These are phyloP conservation scores for Cylindrotheca closterium DNA, from an alignment of 108 stramenopile species.

Conservation along the genomic window DNA sequence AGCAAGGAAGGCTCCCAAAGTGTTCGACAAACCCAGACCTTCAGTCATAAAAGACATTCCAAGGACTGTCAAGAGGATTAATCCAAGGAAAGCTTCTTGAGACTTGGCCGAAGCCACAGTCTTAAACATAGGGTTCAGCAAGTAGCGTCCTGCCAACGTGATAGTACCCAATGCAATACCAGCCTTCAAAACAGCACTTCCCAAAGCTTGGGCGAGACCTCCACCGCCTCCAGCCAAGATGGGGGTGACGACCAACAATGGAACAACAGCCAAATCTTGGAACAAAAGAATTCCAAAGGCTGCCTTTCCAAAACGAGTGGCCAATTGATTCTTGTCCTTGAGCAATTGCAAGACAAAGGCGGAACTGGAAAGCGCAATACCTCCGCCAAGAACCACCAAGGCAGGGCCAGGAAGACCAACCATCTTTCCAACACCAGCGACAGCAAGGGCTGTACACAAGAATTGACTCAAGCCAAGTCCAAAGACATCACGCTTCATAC, in stretches of 20 bases:
- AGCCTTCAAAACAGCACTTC: slow-evolving; percentile 85
- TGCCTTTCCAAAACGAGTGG: slow-evolving; percentile 91
- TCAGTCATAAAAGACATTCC: slow-evolving; percentile 94
- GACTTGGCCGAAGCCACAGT: slow-evolving; percentile 78
- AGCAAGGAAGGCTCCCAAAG: slow-evolving; percentile 95
- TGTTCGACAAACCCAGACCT: slow-evolving; percentile 92
- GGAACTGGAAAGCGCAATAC: slow-evolving; percentile 85
- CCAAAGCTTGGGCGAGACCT: slow-evolving; percentile 80
- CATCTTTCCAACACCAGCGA: slow-evolving; percentile 54
- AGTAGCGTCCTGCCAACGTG: slow-evolving; percentile 79
- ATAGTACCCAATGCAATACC: slow-evolving; percentile 85
- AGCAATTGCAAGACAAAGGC: slow-evolving; percentile 96
- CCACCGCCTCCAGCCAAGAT: slow-evolving; percentile 87
- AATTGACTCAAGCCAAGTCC: slow-evolving; percentile 91
- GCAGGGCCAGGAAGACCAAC: slow-evolving; percentile 73
- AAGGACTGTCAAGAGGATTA: slow-evolving; percentile 89
- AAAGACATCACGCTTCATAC: slow-evolving; percentile 92
- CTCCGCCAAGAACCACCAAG: slow-evolving; percentile 87
- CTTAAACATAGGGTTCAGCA: slow-evolving; percentile 89
- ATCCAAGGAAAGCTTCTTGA: slow-evolving; percentile 94
- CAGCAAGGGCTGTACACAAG: slow-evolving; percentile 63
- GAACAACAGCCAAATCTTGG: slow-evolving; percentile 95
- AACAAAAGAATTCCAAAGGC: slow-evolving; percentile 91
- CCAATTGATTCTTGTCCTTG: slow-evolving; percentile 93
- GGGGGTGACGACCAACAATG: slow-evolving; percentile 92